Evolutionary conservation across 2,329 filamentous ascomycete genomes (phyloP).

Genomic region (Pseudofabraea citricarpa): DNA sequence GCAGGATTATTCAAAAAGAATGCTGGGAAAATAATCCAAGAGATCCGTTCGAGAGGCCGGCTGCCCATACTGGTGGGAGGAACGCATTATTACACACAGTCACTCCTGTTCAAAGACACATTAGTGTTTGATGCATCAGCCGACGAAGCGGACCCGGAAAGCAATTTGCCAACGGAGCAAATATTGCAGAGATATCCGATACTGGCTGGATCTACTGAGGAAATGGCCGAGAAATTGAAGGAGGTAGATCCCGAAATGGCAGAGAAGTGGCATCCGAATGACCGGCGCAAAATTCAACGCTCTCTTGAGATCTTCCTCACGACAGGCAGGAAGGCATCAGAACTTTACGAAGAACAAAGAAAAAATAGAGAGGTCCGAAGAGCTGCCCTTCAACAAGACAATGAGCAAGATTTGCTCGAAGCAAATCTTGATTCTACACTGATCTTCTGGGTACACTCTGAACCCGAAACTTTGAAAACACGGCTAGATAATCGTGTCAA

Average conservation of each 20-base stretch:
- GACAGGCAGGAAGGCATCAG: conserved; percentile 76
- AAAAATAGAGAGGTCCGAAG: conserved; percentile 30
- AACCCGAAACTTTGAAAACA: conserved; percentile 59
- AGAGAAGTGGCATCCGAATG: conserved; percentile 87
- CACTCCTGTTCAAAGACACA: conserved; percentile 74
- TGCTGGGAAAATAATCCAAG: conserved; percentile 63
- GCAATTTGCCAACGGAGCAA: conserved; percentile 5
- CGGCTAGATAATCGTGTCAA: conserved; percentile 76
- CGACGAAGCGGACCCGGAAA: conserved; percentile 12
- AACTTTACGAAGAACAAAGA: conserved; percentile 79
- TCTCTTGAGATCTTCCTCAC: conserved; percentile 87
- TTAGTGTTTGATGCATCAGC: conserved; percentile 42
- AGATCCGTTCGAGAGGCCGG: conserved; percentile 73
- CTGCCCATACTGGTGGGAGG: conserved; percentile 90
- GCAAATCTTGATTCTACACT: conserved; percentile 23
- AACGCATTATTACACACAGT: conserved; percentile 92
- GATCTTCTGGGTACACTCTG: conserved; percentile 83
- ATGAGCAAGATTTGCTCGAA: conserved; percentile 31
- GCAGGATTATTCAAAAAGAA: conserved; percentile 72
- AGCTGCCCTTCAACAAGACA: too few relatives aligned
- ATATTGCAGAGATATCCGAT: conserved; percentile 56
- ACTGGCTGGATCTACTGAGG: conserved; percentile 64
- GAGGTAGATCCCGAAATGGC: conserved; percentile 90
- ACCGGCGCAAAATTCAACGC: conserved; percentile 81
- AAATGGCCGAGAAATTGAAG: conserved; percentile 66